Base-by-base conservation (phyloP, 169 alveolate species). In the Eimeria tenella region DNA sequence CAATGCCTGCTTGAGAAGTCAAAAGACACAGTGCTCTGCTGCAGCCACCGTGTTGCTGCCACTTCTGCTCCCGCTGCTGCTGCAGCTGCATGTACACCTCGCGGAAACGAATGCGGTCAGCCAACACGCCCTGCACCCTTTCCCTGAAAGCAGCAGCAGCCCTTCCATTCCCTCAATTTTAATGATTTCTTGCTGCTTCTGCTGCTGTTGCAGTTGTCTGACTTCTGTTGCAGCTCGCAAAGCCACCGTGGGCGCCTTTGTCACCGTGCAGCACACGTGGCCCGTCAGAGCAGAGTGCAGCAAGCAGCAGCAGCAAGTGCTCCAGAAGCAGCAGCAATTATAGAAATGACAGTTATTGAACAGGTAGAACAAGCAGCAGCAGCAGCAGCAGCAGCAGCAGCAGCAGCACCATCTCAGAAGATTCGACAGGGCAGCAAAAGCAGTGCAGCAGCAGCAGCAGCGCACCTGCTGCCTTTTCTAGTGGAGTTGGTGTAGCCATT, bases 11-110 rank as follows among this genome's bases (percentile, higher is more conserved):
- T 71, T 71, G 82, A 1, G 82, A 42, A 5, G 82, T 71, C 13
- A 71, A 42, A 42, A 71, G 82, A 31, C 82, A 71, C 50, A 71
- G 5, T 0, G 82, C 55, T 71, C 82, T 71, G 82, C 82, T 71
- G 82, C 82, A 71, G 82, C 82, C 82, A 15, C 87, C 87, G 87
- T 52, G 68, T 10, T 77, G 87, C 87, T 9, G 87, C 87, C 87
- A 77, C 25, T 42, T 5, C 87, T 50, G 21, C 50, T 17, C 49
- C 42, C 87, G 60, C 68, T 50, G 87, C 60, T 31, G 65, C 87
- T 77, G 87, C 87, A 77, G 65, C 49, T 52, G 65, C 60, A n/a
- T 52, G 65, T 77, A 77, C 87, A 52, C 87, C 52, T 52, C 65
- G 63, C 60, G 87, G 23, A 50, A 77, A 0, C 68, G 42, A 4